Evolutionary conservation across 148 eudicot genomes (phyloP).

Genomic region (Chenopodium quinoa): DNA sequence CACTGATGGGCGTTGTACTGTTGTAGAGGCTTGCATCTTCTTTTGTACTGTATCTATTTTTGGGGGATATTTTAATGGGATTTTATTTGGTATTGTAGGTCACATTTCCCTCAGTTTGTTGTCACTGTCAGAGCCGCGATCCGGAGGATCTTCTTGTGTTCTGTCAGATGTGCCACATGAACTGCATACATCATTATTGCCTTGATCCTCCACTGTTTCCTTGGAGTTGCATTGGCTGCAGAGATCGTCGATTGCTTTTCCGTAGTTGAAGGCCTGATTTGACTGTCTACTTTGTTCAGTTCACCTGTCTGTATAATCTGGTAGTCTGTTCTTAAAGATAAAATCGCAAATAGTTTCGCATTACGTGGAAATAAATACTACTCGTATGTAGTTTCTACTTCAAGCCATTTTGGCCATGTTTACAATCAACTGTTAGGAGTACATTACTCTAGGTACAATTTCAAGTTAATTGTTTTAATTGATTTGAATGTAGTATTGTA

Average conservation of each 20-base stretch:
- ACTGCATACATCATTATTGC: conserved; percentile 71
- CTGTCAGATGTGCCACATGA: conserved; percentile 55
- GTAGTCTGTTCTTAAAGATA: not conserved
- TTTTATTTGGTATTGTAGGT: conserved; percentile 28
- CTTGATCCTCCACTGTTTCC: conserved; percentile 81
- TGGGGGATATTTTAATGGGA: not conserved
- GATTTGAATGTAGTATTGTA: no score
- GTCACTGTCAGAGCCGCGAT: conserved; percentile 48
- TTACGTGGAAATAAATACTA: not conserved
- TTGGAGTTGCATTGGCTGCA: conserved; percentile 76
- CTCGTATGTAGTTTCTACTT: not conserved
- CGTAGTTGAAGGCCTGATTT: conserved; percentile 14
- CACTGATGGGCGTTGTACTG: not conserved
- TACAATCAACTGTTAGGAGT: no score
- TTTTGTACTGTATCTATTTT: not conserved
- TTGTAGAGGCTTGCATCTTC: not conserved
- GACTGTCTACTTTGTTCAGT: not conserved
- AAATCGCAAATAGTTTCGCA: not conserved
- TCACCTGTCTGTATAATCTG: not conserved
- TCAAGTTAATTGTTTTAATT: no score
- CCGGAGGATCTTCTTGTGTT: conserved; percentile 61
- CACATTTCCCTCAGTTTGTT: conserved; percentile 40
- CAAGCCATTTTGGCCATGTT: not conserved
- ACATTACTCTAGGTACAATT: no score
- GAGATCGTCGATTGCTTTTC: conserved; percentile 50